phyloP scores from a whole-genome alignment of 805 yeast genomes.

The Cyberlindnera mrakii region DNA sequence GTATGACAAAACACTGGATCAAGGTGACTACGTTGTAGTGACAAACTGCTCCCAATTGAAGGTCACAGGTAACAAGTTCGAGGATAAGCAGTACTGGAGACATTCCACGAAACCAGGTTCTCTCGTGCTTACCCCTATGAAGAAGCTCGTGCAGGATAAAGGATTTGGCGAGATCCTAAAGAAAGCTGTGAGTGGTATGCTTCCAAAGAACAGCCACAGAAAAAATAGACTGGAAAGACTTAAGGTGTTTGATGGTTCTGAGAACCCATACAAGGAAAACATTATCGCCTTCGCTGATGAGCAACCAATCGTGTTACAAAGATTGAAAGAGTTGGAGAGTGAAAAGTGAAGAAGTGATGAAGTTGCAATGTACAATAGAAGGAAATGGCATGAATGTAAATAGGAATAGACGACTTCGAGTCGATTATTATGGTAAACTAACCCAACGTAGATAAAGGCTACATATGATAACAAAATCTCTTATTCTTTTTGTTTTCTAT shows the following conservation, averaged over 20 bases:
- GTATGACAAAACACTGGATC: slow-evolving; percentile 69
- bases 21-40: slow-evolving; percentile 96
- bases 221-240: slow-evolving; percentile 74
- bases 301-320: slow-evolving; percentile 43
- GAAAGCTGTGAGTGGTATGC: slow-evolving; percentile 92
- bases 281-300: slow-evolving; percentile 83
- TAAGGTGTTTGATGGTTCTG: slow-evolving; percentile 81
- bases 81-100: slow-evolving; percentile 78
- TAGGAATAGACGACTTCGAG: not conserved
- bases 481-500: not conserved
- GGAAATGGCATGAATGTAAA: not conserved
- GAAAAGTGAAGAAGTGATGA: not conserved
- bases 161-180: slow-evolving; percentile 84
- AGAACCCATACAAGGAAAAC: slow-evolving; percentile 81
- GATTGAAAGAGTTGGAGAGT: slow-evolving; percentile 25
- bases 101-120: slow-evolving; percentile 91
- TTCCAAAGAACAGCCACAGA: slow-evolving; percentile 86
- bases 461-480: not conserved
- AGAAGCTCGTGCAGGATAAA: slow-evolving; percentile 61
- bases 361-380: too few species aligned
- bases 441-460: not conserved
- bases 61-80: slow-evolving; percentile 79
- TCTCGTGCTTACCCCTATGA: slow-evolving; percentile 77
- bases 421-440: too few species aligned
- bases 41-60: slow-evolving; percentile 81